Conservation (phyloP, 768 basidiomycete species). For the Leccinum sublutescens region DNA sequence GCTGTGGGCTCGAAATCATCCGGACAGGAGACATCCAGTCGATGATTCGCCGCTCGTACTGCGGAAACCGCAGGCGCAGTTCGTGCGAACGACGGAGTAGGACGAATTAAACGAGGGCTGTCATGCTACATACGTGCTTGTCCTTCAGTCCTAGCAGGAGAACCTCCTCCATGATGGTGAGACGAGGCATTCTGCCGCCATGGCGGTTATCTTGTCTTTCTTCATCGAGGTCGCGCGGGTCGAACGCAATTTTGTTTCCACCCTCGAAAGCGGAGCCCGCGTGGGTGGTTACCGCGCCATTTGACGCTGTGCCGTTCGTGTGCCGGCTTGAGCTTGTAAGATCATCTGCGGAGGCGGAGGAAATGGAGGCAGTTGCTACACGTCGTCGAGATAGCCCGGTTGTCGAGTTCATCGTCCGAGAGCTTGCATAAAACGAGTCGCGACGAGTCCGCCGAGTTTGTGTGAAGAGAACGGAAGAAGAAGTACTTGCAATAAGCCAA, state of each 20-base stretch:
- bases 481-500: conserved; percentile 1
- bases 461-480: conserved; percentile 6
- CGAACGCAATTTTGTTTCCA: conserved; percentile 86
- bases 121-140: conserved; percentile 67
- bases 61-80: conserved; percentile 15
- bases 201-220: conserved; percentile 60
- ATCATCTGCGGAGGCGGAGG: conserved; percentile 39
- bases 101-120: background rate
- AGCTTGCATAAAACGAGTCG: conserved; percentile 15
- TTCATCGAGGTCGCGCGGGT: conserved; percentile 84
- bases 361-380: conserved; percentile 43
- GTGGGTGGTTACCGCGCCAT: conserved; percentile 44
- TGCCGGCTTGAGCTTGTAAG: conserved; percentile 30
- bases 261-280: conserved; percentile 85
- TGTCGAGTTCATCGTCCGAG: conserved; percentile 46
- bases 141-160: conserved; percentile 92
- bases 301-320: conserved; percentile 30
- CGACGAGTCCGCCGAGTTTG: background rate
- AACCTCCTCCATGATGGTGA: conserved; percentile 98
- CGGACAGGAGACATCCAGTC: background rate
- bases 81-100: conserved; percentile 8
- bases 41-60: conserved; percentile 13
- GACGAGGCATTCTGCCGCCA: conserved; percentile 72
- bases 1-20: conserved; percentile 5
- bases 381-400: conserved; percentile 59